phyloP scores from a whole-genome alignment of 352 stramenopile species.

The Globisporangium middletonii region DNA sequence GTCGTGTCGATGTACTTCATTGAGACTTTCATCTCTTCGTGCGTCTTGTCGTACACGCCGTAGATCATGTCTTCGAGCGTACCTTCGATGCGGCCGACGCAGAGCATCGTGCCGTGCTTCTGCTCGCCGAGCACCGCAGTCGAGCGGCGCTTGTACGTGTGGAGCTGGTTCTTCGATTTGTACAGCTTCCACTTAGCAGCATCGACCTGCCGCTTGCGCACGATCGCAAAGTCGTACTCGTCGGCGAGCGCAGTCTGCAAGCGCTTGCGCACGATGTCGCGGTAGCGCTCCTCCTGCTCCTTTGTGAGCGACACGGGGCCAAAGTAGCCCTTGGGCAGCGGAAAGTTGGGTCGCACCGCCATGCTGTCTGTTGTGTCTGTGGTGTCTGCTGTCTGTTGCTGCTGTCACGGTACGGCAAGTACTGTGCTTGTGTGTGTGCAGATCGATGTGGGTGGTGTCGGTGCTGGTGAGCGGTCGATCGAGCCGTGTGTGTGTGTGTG shows the following conservation, averaged over 20 bases:
- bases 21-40: constrained; percentile 34
- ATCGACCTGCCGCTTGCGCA: constrained; percentile 22
- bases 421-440: too few relatives aligned
- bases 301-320: constrained; percentile 16
- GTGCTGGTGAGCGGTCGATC: too few relatives aligned
- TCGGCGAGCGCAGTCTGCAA: constrained; percentile 9
- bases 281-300: constrained; percentile 26
- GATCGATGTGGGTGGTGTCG: background rate
- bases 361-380: background rate
- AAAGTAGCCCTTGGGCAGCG: constrained; percentile 18
- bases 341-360: constrained; percentile 13
- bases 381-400: background rate
- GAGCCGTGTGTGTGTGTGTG: too few relatives aligned
- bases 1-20: constrained; percentile 24
- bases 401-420: too few relatives aligned
- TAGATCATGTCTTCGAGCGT: constrained; percentile 50
- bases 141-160: constrained; percentile 28
- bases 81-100: constrained; percentile 32
- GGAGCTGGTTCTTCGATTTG: constrained; percentile 29
- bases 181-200: constrained; percentile 40
- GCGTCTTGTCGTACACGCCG: constrained; percentile 30
- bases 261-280: constrained; percentile 10
- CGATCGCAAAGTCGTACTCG: constrained; percentile 12
- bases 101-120: constrained; percentile 20
- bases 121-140: constrained; percentile 3